phyloP scores from a whole-genome alignment of 495 filamentous ascomycete genomes.

The Astrocystis sublimbata region DNA sequence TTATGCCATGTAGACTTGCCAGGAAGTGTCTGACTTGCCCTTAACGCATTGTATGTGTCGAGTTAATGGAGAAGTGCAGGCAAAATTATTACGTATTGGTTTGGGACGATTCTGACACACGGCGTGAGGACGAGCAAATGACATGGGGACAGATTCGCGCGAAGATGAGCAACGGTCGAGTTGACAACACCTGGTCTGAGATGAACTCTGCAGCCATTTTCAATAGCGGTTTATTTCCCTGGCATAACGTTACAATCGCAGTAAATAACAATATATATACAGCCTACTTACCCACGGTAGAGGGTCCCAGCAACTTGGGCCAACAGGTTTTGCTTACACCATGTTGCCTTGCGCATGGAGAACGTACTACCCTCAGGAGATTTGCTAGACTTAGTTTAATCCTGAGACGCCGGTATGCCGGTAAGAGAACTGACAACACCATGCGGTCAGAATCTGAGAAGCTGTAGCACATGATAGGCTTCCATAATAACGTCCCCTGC shows the following conservation, averaged over 20 bases:
- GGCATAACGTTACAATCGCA: constrained; percentile 1
- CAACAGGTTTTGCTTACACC: background rate
- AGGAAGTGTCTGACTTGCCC: no score
- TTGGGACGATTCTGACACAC: background rate
- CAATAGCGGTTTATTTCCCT: background rate
- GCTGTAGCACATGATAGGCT: background rate
- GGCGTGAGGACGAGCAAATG: background rate
- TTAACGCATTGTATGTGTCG: background rate
- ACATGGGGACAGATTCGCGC: constrained; percentile 4
- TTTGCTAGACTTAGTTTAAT: background rate
- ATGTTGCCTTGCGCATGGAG: constrained; percentile 1
- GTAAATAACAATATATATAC: background rate
- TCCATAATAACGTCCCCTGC: constrained; percentile 5
- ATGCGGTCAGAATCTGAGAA: constrained; percentile 1
- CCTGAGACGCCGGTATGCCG: constrained; percentile 10
- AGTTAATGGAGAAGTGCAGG: background rate
- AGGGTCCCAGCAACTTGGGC: background rate
- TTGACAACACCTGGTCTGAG: background rate
- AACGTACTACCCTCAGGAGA: background rate
- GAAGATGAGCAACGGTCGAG: background rate
- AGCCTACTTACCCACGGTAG: background rate
- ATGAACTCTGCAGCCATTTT: background rate
- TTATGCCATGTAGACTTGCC: no score
- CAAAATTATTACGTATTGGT: background rate
- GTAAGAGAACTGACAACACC: constrained; percentile 2